These are phyloP conservation scores for Cystoderma amianthinum DNA, from an alignment of 768 basidiomycete genomes.

Conservation along the genomic window DNA sequence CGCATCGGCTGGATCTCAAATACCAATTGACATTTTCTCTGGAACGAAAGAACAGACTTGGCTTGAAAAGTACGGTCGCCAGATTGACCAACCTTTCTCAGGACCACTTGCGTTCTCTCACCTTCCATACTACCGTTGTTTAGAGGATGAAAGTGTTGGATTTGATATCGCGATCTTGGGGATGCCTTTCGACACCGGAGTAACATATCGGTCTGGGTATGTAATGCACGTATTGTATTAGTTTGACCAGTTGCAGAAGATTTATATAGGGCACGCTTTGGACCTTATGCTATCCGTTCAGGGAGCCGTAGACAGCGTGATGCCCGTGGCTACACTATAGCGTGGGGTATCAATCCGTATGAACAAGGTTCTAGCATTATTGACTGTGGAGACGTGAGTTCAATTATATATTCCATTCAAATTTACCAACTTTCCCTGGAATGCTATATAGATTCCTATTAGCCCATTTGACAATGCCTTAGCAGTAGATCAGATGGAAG, in stretches of 20 bases:
- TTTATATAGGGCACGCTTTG: constrained; percentile 70
- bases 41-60: constrained; percentile 52
- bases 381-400: constrained; percentile 78
- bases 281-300: constrained; percentile 78
- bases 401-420: not conserved
- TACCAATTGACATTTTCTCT: no score
- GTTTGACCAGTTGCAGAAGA: not conserved
- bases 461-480: constrained; percentile 77
- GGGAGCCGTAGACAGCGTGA: constrained; percentile 66
- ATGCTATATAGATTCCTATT: constrained; percentile 56
- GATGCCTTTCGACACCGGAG: constrained; percentile 72
- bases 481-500: constrained; percentile 82
- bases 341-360: constrained; percentile 71
- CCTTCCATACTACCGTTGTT: constrained; percentile 64
- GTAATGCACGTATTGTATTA: constrained; percentile 10
- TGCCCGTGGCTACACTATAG: constrained; percentile 53
- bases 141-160: constrained; percentile 42
- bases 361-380: constrained; percentile 48
- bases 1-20: no score
- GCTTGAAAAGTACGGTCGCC: constrained; percentile 68
- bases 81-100: constrained; percentile 69
- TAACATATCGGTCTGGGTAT: constrained; percentile 51
- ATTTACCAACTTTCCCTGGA: no score
- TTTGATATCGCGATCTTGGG: constrained; percentile 81
- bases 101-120: constrained; percentile 84